These are phyloP conservation scores for Verticillium albo-atrum DNA, from an alignment of 2,329 filamentous ascomycete species.

Conservation along the genomic window DNA sequence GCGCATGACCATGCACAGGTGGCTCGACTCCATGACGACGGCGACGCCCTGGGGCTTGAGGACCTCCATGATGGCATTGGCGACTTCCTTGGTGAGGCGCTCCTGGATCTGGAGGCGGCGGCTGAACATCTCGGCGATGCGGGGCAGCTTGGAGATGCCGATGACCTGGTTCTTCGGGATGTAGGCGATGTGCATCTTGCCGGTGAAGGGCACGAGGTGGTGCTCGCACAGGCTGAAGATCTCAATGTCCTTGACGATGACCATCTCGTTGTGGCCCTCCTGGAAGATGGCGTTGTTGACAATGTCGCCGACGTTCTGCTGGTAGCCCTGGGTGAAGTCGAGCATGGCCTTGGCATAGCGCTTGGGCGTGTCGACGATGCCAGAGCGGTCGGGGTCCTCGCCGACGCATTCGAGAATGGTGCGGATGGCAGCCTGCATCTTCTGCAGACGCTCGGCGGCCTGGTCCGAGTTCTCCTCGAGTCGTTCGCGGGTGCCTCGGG, in stretches of 20 bases:
- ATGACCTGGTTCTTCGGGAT: constrained; percentile 90
- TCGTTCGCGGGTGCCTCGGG: constrained; percentile 59
- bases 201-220: constrained; percentile 92
- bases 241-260: constrained; percentile 97
- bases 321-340: constrained; percentile 94
- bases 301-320: constrained; percentile 87
- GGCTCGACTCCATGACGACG: constrained; percentile 95
- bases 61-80: constrained; percentile 87
- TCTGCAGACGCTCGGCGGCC: constrained; percentile 47
- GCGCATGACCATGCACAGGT: constrained; percentile 98
- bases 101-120: constrained; percentile 94
- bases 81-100: constrained; percentile 91
- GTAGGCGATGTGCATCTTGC: constrained; percentile 99
- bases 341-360: constrained; percentile 94
- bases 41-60: constrained; percentile 91
- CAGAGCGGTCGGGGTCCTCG: constrained; percentile 62
- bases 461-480: constrained; percentile 52
- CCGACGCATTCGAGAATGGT: constrained; percentile 66
- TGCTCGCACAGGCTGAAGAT: constrained; percentile 95
- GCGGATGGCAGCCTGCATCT: constrained; percentile 57
- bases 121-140: constrained; percentile 96
- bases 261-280: constrained; percentile 94
- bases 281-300: constrained; percentile 94
- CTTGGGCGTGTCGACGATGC: constrained; percentile 65
- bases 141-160: constrained; percentile 89